Conservation (phyloP, 768 basidiomycete species). For the Lactarius psammicola region DNA sequence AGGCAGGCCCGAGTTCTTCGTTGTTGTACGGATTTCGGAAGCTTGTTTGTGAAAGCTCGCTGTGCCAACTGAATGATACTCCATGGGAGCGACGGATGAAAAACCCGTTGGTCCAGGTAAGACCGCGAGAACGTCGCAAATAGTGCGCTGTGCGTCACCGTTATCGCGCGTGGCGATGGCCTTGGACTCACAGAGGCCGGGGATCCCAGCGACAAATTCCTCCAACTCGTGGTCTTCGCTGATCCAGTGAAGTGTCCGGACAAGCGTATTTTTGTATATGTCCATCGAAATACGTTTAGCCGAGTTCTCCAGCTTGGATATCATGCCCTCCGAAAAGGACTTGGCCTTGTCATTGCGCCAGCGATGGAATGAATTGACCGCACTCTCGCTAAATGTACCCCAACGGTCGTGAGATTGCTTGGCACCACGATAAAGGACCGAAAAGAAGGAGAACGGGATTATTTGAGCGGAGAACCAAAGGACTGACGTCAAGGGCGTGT, state of each 20-base stretch:
- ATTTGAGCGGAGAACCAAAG: neutral
- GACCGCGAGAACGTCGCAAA: neutral
- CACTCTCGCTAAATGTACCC: neutral
- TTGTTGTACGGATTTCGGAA: neutral
- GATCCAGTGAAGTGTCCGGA: neutral
- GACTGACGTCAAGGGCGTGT: neutral
- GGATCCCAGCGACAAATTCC: neutral
- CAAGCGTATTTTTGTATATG: neutral
- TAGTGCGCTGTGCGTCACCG: neutral
- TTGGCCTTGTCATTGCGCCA: too few species aligned
- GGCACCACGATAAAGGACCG: neutral
- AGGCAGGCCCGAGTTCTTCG: neutral
- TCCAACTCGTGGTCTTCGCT: neutral
- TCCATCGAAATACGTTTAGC: neutral
- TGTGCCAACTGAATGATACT: neutral
- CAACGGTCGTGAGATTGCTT: neutral
- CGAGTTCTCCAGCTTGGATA: neutral
- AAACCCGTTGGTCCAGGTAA: conserved; percentile 1
- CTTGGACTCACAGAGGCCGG: neutral
- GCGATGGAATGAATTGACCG: too few species aligned
- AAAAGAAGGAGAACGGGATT: neutral
- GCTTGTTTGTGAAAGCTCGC: neutral
- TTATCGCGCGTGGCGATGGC: neutral
- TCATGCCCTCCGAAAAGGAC: neutral
- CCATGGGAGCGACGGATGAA: neutral